Evolutionary conservation across 306 rosid genomes (phyloP).

Genomic region (Psophocarpus tetragonolobus): DNA sequence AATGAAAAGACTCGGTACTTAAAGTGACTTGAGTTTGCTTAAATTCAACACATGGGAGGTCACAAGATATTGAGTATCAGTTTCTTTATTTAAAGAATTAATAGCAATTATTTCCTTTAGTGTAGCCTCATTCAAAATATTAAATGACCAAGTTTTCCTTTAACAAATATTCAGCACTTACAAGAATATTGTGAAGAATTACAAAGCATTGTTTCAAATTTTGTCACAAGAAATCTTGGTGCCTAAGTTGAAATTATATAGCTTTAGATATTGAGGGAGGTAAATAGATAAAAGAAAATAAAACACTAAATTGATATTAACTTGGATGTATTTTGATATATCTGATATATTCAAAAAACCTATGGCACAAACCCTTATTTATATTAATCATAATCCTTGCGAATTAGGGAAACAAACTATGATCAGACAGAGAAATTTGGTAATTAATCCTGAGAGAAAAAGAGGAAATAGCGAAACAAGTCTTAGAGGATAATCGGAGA

Average conservation of each 20-base stretch:
- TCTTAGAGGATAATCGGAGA: not conserved
- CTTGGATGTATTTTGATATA: not conserved
- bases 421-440: not conserved
- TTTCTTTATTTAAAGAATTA: slow-evolving; percentile 10
- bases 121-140: slow-evolving; percentile 8
- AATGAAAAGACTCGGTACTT: slow-evolving; percentile 10
- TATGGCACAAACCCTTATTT: not conserved
- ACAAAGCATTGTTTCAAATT: slow-evolving; percentile 22
- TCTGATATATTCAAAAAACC: not conserved
- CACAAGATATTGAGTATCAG: not conserved
- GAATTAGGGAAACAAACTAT: not conserved
- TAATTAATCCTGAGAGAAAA: not conserved
- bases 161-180: not conserved
- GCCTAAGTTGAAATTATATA: not conserved
- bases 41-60: slow-evolving; percentile 17
- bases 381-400: not conserved
- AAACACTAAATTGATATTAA: not conserved
- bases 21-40: slow-evolving; percentile 22
- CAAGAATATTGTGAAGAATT: slow-evolving; percentile 20
- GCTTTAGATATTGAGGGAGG: not conserved
- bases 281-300: not conserved
- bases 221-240: not conserved
- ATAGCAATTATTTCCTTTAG: not conserved
- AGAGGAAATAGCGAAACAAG: not conserved
- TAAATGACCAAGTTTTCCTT: slow-evolving; percentile 8